phyloP scores from a whole-genome alignment of 2,329 filamentous ascomycete species.

The Botrytis medusae region DNA sequence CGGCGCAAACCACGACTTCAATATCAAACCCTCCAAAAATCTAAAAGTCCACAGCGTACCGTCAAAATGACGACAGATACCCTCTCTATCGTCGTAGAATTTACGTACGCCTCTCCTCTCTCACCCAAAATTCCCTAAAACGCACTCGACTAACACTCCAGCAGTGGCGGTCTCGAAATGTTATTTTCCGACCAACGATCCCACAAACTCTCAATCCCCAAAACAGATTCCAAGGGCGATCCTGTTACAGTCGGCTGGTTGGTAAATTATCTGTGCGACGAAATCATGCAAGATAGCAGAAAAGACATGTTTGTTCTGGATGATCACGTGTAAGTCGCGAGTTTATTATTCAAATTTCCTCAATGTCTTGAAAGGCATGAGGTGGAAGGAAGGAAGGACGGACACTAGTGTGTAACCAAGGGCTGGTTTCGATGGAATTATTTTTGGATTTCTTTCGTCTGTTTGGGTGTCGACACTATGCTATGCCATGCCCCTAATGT shows the following conservation, averaged over 20 bases:
- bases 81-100: constrained; percentile 69
- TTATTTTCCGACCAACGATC: constrained; percentile 83
- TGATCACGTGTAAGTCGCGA: constrained; percentile 70
- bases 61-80: constrained; percentile 36
- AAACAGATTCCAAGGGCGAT: constrained; percentile 56
- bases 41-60: neutral
- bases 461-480: neutral
- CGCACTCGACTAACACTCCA: constrained; percentile 10
- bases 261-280: constrained; percentile 74
- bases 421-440: neutral
- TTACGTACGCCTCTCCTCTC: constrained; percentile 45
- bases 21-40: neutral
- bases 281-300: constrained; percentile 80
- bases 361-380: constrained; percentile 10
- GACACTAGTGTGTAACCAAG: neutral
- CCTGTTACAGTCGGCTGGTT: constrained; percentile 72
- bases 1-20: neutral
- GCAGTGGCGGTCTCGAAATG: constrained; percentile 87
- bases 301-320: constrained; percentile 90
- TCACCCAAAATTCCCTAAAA: neutral
- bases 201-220: constrained; percentile 68
- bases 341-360: constrained; percentile 27
- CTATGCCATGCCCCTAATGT: constrained; percentile 16
- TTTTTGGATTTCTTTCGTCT: neutral
- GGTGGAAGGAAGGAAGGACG: neutral